Evolutionary conservation across 2,329 filamentous ascomycete genomes (phyloP).

Genomic region (Aspergillus niger): DNA sequence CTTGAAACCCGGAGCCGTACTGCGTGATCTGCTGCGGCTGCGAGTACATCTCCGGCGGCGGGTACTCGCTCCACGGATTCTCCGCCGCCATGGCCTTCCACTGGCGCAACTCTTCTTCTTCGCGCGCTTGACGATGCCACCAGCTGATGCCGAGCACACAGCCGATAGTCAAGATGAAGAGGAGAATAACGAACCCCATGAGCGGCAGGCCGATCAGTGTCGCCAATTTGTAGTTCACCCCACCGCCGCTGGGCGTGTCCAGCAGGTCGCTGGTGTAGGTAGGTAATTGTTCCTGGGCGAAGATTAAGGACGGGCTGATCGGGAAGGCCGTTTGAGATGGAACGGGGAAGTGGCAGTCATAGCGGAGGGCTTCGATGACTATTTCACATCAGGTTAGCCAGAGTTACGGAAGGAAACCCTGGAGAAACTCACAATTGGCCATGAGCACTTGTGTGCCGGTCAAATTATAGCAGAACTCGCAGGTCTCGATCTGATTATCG

Average conservation of each 20-base stretch:
- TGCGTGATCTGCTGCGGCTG: constrained; percentile 8
- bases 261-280: constrained; percentile 30
- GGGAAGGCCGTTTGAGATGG: constrained; percentile 39
- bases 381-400: constrained; percentile 5
- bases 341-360: constrained; percentile 47
- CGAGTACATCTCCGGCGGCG: constrained; percentile 17
- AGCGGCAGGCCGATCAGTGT: constrained; percentile 48
- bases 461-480: constrained; percentile 47
- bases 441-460: constrained; percentile 44
- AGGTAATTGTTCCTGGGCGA: constrained; percentile 43
- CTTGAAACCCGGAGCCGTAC: constrained; percentile 22
- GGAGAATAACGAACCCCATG: constrained; percentile 43
- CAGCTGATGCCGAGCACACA: constrained; percentile 48
- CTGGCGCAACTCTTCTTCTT: constrained; percentile 29
- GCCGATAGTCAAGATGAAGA: constrained; percentile 34
- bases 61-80: not conserved
- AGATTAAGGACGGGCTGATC: constrained; percentile 44
- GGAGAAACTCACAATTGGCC: constrained; percentile 45
- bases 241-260: constrained; percentile 15
- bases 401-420: not conserved
- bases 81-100: constrained; percentile 7
- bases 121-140: constrained; percentile 41
- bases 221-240: constrained; percentile 35
- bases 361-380: constrained; percentile 51
- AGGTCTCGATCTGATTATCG: constrained; percentile 45